Evolutionary conservation across 108 stramenopile species (phyloP), one percentile per base, ranked within the genome.

Genomic region (Epithemia pelagica): DNA sequence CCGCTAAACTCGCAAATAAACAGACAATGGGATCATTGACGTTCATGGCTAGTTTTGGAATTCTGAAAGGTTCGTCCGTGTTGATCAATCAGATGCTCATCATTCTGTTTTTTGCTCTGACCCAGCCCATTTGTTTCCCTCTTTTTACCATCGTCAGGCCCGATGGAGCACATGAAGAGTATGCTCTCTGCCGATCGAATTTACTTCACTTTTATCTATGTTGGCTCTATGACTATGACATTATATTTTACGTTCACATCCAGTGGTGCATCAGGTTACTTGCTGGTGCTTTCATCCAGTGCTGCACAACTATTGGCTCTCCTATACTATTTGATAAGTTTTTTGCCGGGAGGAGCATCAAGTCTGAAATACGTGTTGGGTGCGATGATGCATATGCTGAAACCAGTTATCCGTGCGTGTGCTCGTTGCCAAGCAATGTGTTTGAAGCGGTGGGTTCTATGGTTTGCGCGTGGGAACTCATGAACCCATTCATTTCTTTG

Each of bases 41-140:
- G 33, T 96, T 96, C 66, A 96, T 96, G 96, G 81, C 75, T 2
- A 79, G 77, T 67, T 95, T 95, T 80, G 94, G 82, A 5, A 91
- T 95, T 67, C 72, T 95, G 59, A 90, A 87, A 69, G 94, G 86
- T 63, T 18, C 25, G 56, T 52, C 52, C 18, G 20, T 18, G 56
- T 58, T 58, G 7, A 7, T 58, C 21, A 21, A 7, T 58, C 18
- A 58, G 7, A 7, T 58, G 7, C 21, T 21, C 21, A 7, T 58
- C 56, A 27, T 19, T 19, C 20, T 20, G 52, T 52, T 52, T 52
- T 20, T 19, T 15, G 20, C 15, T 20, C 18, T 15, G 18, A 19
- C 18, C 52, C 20, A 20, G 20, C 52, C 20, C 52, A 20, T 15
- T 19, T 19, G 15, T 20, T 52, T 19, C 20, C 15, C 15, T 52